Conservation (phyloP, 257 asterid species). For the Echites panduratus region DNA sequence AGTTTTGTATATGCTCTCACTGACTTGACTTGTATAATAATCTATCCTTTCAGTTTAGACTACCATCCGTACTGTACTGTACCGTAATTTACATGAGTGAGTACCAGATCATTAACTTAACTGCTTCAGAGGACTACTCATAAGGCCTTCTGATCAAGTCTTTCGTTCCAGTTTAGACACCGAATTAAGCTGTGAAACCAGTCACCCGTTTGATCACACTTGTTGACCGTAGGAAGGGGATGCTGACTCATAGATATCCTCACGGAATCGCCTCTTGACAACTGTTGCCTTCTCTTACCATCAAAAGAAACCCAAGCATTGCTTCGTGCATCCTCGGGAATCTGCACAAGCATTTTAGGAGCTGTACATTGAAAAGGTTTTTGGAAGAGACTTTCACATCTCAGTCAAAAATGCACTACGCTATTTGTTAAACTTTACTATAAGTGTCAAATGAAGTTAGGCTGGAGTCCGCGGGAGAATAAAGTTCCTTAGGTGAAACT, state of each 20-base stretch:
- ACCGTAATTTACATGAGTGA: slow-evolving; percentile 44
- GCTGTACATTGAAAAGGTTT: background rate
- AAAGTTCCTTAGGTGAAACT: background rate
- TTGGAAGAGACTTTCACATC: background rate
- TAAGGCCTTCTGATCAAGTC: slow-evolving; percentile 92
- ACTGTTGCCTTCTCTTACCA: slow-evolving; percentile 97
- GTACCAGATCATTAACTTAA: background rate
- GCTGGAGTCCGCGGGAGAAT: background rate
- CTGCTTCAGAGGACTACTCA: slow-evolving; percentile 22
- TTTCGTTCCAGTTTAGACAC: slow-evolving; percentile 97
- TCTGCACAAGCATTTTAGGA: slow-evolving; percentile 29
- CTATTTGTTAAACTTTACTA: background rate
- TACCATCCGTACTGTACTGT: slow-evolving; percentile 23
- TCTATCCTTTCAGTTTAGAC: background rate
- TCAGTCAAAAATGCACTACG: background rate
- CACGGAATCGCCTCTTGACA: slow-evolving; percentile 87
- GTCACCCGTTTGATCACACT: slow-evolving; percentile 88
- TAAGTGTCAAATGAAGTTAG: background rate
- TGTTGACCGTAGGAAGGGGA: slow-evolving; percentile 95
- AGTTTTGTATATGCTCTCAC: background rate
- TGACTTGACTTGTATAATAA: slow-evolving; percentile 5
- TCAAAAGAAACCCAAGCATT: slow-evolving; percentile 97
- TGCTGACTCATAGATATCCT: slow-evolving; percentile 88
- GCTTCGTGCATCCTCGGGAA: slow-evolving; percentile 90
- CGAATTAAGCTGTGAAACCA: slow-evolving; percentile 97